These are phyloP conservation scores for Coriaria nepalensis DNA, from an alignment of 306 rosid genomes.

Conservation along the genomic window DNA sequence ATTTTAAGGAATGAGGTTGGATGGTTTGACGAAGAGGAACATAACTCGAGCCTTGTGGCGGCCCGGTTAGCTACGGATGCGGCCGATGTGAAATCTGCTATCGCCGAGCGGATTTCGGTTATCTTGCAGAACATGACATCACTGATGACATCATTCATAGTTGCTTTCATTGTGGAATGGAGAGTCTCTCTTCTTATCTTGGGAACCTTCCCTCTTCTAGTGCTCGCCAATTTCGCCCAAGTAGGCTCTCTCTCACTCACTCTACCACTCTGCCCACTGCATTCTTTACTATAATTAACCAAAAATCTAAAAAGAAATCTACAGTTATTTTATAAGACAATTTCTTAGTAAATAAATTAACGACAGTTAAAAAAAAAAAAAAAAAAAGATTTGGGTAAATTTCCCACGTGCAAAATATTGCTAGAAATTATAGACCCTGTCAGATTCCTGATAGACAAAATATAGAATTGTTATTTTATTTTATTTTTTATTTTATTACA, in stretches of 20 bases:
- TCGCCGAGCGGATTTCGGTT: conserved; percentile 93
- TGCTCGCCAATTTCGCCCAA: conserved; percentile 96
- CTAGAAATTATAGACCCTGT: no score
- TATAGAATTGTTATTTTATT: neutral
- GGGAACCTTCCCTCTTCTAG: conserved; percentile 84
- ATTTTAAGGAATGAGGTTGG: conserved; percentile 95
- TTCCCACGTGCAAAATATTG: no score
- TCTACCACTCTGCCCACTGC: neutral
- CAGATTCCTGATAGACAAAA: no score
- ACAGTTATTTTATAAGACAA: no score
- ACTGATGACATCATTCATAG: conserved; percentile 89
- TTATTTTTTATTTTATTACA: conserved; percentile 11
- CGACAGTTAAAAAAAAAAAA: no score
- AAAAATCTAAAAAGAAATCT: no score
- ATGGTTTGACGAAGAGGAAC: conserved; percentile 98
- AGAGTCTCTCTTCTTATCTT: conserved; percentile 92
- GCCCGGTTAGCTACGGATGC: conserved; percentile 89
- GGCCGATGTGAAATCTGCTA: conserved; percentile 91
- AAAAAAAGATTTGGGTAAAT: no score
- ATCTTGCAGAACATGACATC: conserved; percentile 94
- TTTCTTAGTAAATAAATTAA: no score
- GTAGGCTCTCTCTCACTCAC: conserved; percentile 21
- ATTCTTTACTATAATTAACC: neutral
- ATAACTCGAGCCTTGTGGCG: conserved; percentile 86
- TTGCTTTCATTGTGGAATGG: conserved; percentile 98